phyloP scores from a whole-genome alignment of 108 stramenopile genomes.

The Nannochloropsis salina region DNA sequence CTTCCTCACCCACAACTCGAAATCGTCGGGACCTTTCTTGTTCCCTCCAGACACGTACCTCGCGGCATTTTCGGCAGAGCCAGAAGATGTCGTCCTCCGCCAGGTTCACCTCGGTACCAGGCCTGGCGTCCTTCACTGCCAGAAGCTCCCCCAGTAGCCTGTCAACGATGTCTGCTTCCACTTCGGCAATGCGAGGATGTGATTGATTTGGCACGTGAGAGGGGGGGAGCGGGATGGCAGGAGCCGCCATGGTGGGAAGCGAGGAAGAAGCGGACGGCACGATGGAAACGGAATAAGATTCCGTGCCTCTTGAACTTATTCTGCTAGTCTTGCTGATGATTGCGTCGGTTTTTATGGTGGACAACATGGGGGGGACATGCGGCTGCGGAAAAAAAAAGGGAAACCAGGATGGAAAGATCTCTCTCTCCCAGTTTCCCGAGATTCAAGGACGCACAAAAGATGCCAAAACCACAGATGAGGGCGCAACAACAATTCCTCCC shows the following conservation, averaged over 20 bases:
- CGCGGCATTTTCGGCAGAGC: constrained; percentile 24
- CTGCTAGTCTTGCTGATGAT: neutral
- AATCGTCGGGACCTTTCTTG: neutral
- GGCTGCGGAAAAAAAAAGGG: neutral
- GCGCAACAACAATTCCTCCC: no score
- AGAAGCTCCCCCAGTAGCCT: constrained; percentile 50
- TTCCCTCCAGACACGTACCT: neutral
- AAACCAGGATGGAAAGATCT: neutral
- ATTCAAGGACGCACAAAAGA: no score
- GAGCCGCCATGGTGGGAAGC: neutral
- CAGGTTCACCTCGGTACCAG: constrained; percentile 60
- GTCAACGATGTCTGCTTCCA: constrained; percentile 36
- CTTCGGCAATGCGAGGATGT: neutral
- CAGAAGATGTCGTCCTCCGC: constrained; percentile 47
- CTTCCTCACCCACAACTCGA: neutral
- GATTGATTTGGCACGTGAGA: neutral
- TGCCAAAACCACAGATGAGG: no score
- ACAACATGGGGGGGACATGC: neutral
- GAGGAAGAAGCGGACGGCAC: neutral
- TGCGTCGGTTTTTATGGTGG: neutral
- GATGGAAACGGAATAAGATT: neutral
- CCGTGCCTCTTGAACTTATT: neutral
- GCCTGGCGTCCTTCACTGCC: constrained; percentile 49
- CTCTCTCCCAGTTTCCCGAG: neutral
- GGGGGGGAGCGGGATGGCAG: neutral